Evolutionary conservation across 176 grass and related monocot genomes (phyloP), one percentile per base, ranked within the genome.

Genomic region (Paspalum notatum): DNA sequence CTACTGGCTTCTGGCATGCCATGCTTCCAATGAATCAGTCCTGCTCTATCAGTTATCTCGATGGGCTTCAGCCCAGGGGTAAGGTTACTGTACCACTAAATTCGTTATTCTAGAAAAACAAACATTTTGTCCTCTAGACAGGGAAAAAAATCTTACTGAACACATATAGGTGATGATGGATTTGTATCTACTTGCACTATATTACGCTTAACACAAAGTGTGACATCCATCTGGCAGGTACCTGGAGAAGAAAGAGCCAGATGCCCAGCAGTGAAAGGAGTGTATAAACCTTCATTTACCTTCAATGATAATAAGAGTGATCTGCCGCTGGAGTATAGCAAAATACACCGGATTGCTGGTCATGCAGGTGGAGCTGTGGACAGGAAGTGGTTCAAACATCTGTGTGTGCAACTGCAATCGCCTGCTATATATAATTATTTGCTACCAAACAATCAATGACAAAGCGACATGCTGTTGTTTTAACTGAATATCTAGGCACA

Each of bases 11-110:
- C 82, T 92, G 22, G 90, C 80, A 62, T 92, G 87, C 71, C 90
- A 96, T 84, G 87, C 47, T 17, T 92, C 90, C 82, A 96, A 92
- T 62, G 93, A 92, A 88, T 80, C 87, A 15, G 93, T 96, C 32
- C 90, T 92, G 76, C 93, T 96, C 32, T 96, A 90, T 68, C 90
- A 92, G 79, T 40, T 95, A 9, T 92, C 87, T 79, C 90, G 90
- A 44, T 92, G 85, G 85, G 90, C 90, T 58, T 87, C 75, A 16
- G 50, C 82, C 0, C 82, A 96, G 82, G 90, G 90, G 93, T 96
- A 90, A 68, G 41, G 73, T 57, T 68, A 15, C n/a, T n/a, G n/a
- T n/a, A n/a, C n/a, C n/a, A n/a, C n/a, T n/a, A n/a, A n/a, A n/a
- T n/a, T 84, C 44, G 42, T 26, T 72, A 64, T 61, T 58, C 15